Base-by-base conservation (phyloP, 2,329 filamentous ascomycete species). In the Nannizziopsis arthrosporioides region DNA sequence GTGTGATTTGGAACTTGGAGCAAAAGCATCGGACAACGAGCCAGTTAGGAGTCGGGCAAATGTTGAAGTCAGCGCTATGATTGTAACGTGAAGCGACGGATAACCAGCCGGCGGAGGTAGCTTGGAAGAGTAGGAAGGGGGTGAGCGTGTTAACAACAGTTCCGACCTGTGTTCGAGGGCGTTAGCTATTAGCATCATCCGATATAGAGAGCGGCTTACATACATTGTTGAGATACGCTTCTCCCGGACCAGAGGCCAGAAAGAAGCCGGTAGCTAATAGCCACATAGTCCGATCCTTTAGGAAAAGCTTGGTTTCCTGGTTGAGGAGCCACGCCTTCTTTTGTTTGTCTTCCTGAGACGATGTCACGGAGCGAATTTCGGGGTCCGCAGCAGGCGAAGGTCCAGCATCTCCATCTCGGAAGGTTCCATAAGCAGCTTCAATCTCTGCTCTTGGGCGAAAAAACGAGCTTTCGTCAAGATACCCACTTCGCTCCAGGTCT, bases 241-340 rank as follows among this genome's bases (percentile, higher is more conserved):
- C 92, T n/a, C 89, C 90, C 0, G 92, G 90, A 0, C 92, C 92
- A 47, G 89, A 85, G 57, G 94, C 85, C 53, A 96, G 76, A 65
- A 96, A 86, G 68, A 98, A 96, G 15, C 88, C 89, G 0, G 82
- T 71, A 0, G 90, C 87, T 56, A 98, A 82, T 62, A 81, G 85
- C 90, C 90, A 98, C 90, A 96, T 96, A 10, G 88, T 95, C 51
- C 77, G 81, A 57, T 98, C 92, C 18, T 78, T 75, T 8, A 98
- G 73, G 64, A 96, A 98, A 2, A 80, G 74, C 10, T 81, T 75
- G 0, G 92, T 96, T 63, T 95, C 90, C 39, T 85, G 86, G 58
- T 96, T 96, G 56, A 96, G 76, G 3, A 95, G 74, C 81, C 84
- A 92, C 12, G 81, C 81, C 73, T 95, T 95, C 73, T 90, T 93